Conservation (phyloP, 139 green algal species). For the Nannochloris sp. region DNA sequence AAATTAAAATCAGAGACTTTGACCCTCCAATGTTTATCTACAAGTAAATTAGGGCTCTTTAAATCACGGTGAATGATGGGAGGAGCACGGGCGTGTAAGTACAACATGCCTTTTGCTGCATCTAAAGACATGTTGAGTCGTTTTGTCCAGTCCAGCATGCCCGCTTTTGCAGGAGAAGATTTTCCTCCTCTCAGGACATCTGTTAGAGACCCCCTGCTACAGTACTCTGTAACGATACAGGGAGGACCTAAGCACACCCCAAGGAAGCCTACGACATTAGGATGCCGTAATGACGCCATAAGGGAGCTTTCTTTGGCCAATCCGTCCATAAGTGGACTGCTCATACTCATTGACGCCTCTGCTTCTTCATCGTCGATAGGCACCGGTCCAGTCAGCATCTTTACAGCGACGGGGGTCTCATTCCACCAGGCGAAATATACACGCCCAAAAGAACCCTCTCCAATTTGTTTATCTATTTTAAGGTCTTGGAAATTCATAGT, state of each 20-base stretch:
- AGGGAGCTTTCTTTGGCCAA: constrained; percentile 40
- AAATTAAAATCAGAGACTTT: constrained; percentile 60
- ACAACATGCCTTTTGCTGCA: constrained; percentile 53
- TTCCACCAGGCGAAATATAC: constrained; percentile 57
- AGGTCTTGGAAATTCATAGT: constrained; percentile 23
- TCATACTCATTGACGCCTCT: constrained; percentile 5
- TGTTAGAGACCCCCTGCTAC: constrained; percentile 42
- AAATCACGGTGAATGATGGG: constrained; percentile 55
- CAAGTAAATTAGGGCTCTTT: constrained; percentile 49
- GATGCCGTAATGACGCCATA: constrained; percentile 44
- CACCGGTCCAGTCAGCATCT: constrained; percentile 31
- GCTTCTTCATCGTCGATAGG: constrained; percentile 21
- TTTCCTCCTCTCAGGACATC: constrained; percentile 45
- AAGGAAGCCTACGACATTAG: constrained; percentile 56
- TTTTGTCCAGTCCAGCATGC: constrained; percentile 44
- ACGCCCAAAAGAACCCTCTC: constrained; percentile 54
- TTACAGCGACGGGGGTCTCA: constrained; percentile 53
- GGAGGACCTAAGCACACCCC: constrained; percentile 41
- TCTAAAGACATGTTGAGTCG: constrained; percentile 48
- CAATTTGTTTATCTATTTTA: constrained; percentile 48
- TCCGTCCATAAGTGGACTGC: constrained; percentile 11
- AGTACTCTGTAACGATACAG: constrained; percentile 46
- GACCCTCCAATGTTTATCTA: constrained; percentile 53
- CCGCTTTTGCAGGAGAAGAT: constrained; percentile 2
- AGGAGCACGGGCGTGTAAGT: constrained; percentile 41